Evolutionary conservation across 2,329 filamentous ascomycete genomes (phyloP), one percentile per base, ranked within the genome.

Genomic region (Aspergillus novoparasiticus): DNA sequence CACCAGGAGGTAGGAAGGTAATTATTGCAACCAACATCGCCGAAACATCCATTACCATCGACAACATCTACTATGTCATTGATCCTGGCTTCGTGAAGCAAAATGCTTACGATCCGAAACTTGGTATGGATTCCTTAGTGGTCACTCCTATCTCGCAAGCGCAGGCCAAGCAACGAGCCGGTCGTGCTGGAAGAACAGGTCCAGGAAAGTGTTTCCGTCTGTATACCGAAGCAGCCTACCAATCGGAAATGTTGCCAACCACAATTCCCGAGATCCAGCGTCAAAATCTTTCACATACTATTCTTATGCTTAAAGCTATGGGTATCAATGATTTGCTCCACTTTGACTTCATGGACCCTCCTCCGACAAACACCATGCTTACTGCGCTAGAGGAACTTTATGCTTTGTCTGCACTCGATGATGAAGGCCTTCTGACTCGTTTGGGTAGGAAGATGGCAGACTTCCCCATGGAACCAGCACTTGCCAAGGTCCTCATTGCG

Each of bases 301-400:
- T 99, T 76, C 85, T 99, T 54, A 97, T 97, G 91, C 86, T 99
- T 57, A 99, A 99, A 76, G 95, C 95, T 0, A 98, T 99, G 93
- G 95, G 96, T 3, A 98, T 99, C 78, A 98, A 99, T 74, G 95
- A 99, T 74, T 83, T 99, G 1, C 85, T 99, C 14, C 93, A 96
- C 74, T 99, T 99, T 73, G 94, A 98, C 79, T 99, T 99, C 72
- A 98, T 99, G 94, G 95, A 99, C 72, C 94, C 95, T 0, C 95
- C 95, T 0, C 95, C 95, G 0, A 95, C 95, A 34, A 97, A 98
- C 73, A 98, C 95, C 14, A 97, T 98, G 93, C 86, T 99, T 67
- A 96, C 93, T 57, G 95, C 95, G 0, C 83, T 99, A 4, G 96
- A 99, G 79, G 95, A 98, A 75, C 84, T 99, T 0, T 99, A 99